Evolutionary conservation across 108 stramenopile genomes (phyloP), one percentile per base, ranked within the genome.

Genomic region (Nannochloropsis gaditana): DNA sequence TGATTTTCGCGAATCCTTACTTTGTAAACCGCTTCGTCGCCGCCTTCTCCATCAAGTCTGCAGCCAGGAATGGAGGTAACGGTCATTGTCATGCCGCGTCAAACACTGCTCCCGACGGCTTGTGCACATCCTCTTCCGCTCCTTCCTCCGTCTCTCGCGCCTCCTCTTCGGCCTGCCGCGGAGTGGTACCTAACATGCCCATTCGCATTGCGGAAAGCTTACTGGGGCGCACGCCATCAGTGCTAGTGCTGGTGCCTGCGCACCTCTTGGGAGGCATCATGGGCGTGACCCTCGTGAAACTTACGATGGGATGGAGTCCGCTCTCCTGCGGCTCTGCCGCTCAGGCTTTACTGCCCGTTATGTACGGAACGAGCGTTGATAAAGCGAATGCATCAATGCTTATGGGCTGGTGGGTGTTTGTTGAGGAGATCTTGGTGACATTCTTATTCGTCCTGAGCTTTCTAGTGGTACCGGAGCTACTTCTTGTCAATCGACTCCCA

Each of bases 351-450:
- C 59, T 73, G 19, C 59, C 59, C 8, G n/a, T 73, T 6, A 73
- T 73, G 4, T 73, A 73, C n/a, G 59, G 59, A 15, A n/a, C 19
- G 3, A 73, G 59, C 59, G n/a, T n/a, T 73, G 59, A n/a, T 73
- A n/a, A 73, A n/a, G 59, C 6, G 59, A n/a, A 4, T 8, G 19
- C 59, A 2, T n/a, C n/a, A 2, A 4, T 73, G n/a, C 59, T 73
- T 15, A 15, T 73, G 59, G 59, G 59, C 59, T 73, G 59, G 59
- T 73, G 59, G 59, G 59, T 73, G 5, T 73, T 73, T 6, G n/a
- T 73, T n/a, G n/a, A 73, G 59, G 59, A 73, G 59, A 73, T 73
- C 59, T n/a, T 73, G n/a, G 59, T 73, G 59, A 73, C 59, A n/a
- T 15, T n/a, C 3, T 1, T 73, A 4, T 73, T 6, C n/a, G 59